Conservation (phyloP, 106 monocot species). For the Cymbidium sinense region DNA sequence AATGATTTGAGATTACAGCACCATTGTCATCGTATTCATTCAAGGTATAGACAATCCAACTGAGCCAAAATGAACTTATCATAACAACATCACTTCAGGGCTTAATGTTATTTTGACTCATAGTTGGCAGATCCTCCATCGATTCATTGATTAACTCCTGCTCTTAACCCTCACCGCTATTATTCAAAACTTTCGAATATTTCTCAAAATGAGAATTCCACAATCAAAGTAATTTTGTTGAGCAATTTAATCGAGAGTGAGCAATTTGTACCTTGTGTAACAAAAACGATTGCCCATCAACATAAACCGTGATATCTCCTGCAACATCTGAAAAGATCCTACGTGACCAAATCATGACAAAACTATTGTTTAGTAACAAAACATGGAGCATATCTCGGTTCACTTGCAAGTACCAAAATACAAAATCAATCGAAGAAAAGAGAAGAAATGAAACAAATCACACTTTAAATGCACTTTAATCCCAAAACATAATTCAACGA, state of each 20-base stretch:
- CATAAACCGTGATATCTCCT: conserved; percentile 65
- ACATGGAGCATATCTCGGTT: background rate
- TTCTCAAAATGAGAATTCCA: background rate
- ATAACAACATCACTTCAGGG: background rate
- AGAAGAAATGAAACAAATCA: too few relatives aligned
- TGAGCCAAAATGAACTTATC: background rate
- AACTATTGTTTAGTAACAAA: conserved; percentile 5
- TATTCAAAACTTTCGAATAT: background rate
- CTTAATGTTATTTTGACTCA: background rate
- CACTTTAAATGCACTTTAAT: too few relatives aligned
- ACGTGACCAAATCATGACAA: too few relatives aligned
- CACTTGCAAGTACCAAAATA: background rate
- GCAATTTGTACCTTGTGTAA: conserved; percentile 65
- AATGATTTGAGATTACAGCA: too few relatives aligned
- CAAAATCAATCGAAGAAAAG: background rate
- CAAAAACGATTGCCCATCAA: conserved; percentile 74
- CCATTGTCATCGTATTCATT: too few relatives aligned
- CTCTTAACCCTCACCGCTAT: background rate
- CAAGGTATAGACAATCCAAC: too few relatives aligned
- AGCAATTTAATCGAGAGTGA: too few relatives aligned
- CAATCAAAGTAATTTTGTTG: too few relatives aligned
- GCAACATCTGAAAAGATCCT: conserved; percentile 84
- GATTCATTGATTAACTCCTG: too few relatives aligned
- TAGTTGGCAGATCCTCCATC: background rate
- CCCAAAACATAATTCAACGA: background rate